phyloP scores from a whole-genome alignment of 495 filamentous ascomycete genomes.

The Polyplosphaeria fusca region DNA sequence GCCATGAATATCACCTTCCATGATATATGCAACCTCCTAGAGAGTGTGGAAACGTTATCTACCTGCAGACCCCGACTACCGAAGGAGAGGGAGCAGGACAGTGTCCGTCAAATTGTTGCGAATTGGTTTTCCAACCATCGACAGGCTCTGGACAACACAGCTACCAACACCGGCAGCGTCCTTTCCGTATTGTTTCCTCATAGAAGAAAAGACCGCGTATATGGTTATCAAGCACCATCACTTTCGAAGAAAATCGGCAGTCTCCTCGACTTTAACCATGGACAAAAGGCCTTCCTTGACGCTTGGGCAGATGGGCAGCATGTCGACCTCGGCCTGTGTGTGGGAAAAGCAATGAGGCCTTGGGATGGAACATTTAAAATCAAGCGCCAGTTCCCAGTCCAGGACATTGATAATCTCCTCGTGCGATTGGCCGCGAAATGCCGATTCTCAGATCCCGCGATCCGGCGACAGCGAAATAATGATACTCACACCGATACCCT shows the following conservation, averaged over 20 bases:
- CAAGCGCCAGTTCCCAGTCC: slow-evolving; percentile 4
- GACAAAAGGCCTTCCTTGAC: slow-evolving; percentile 10
- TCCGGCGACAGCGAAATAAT: slow-evolving; percentile 9
- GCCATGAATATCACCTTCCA: slow-evolving; percentile 20
- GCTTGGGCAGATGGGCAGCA: slow-evolving; percentile 2
- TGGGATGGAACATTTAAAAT: slow-evolving; percentile 27
- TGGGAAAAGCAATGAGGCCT: slow-evolving; percentile 1
- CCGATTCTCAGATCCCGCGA: slow-evolving; percentile 24
- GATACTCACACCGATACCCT: slow-evolving; percentile 3
- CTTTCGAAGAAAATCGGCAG: slow-evolving; percentile 16
- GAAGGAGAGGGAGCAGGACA: not conserved
- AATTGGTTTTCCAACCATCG: slow-evolving; percentile 25
- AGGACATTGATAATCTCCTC: slow-evolving; percentile 11
- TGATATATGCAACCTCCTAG: slow-evolving; percentile 22
- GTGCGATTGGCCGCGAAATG: slow-evolving; percentile 21
- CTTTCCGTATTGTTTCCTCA: slow-evolving; percentile 24
- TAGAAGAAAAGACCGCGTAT: slow-evolving; percentile 25
- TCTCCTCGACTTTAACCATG: slow-evolving; percentile 20
- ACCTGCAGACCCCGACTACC: slow-evolving; percentile 4
- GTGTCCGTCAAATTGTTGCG: not conserved
- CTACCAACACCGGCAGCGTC: slow-evolving; percentile 13
- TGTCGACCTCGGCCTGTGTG: slow-evolving; percentile 19
- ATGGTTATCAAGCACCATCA: not conserved
- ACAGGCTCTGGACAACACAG: not conserved
- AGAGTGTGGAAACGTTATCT: slow-evolving; percentile 14